These are phyloP conservation scores for Fusarium siculi DNA, from an alignment of 2,329 filamentous ascomycete species.

Conservation along the genomic window DNA sequence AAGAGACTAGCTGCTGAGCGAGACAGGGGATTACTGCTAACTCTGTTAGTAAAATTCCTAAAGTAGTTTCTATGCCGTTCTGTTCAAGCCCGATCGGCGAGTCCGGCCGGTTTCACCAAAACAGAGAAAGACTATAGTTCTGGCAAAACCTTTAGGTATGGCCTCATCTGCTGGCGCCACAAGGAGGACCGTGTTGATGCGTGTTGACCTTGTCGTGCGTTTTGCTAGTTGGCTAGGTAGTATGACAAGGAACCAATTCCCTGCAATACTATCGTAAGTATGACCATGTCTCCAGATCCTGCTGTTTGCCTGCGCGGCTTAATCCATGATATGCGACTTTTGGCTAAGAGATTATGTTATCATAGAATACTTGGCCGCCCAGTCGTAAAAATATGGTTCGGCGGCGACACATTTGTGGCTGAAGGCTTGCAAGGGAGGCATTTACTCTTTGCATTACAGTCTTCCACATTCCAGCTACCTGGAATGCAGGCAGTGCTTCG, in stretches of 20 bases:
- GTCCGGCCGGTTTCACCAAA: not conserved
- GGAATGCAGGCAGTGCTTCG: not conserved
- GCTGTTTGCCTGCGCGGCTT: not conserved
- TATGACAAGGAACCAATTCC: no score
- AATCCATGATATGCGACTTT: not conserved
- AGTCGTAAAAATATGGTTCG: not conserved
- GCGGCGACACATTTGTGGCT: not conserved
- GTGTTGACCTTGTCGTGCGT: not conserved
- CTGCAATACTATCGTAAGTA: rapidly evolving
- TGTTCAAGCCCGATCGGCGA: not conserved
- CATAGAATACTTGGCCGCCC: not conserved
- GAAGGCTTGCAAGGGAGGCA: not conserved
- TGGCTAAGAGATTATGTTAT: not conserved
- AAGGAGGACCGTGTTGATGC: rapidly evolving
- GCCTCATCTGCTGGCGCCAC: not conserved
- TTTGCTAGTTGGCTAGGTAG: not conserved
- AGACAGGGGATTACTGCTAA: not conserved
- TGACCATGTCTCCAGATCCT: rapidly evolving
- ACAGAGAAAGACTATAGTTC: not conserved
- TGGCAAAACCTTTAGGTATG: not conserved
- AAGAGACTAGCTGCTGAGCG: not conserved
- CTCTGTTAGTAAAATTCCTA: not conserved
- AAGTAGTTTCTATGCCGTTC: not conserved
- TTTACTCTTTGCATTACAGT: not conserved
- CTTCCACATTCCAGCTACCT: not conserved